Percentiles rank a stretch among this genome's conserved stretches.
phyloP scores from a whole-genome alignment of 2,329 filamentous ascomycete genomes.

The Scortechinia acanthostroma region DNA sequence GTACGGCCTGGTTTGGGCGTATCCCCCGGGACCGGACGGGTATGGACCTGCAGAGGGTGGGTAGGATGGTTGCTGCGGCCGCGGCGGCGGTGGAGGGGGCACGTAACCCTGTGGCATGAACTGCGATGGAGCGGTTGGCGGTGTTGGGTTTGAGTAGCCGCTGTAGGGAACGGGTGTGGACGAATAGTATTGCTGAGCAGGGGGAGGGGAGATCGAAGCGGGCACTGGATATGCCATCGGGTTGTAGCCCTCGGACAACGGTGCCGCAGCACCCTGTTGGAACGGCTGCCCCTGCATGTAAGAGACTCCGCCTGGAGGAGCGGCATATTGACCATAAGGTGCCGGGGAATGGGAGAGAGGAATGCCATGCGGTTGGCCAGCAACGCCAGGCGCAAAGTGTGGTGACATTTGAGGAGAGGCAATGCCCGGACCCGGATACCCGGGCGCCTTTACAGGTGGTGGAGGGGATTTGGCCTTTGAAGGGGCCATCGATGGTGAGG shows the following conservation, averaged over 20 bases:
- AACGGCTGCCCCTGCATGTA: neutral
- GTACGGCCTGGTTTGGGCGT: neutral
- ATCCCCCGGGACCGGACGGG: neutral
- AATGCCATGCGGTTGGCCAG: neutral
- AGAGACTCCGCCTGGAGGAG: neutral
- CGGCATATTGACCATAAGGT: neutral
- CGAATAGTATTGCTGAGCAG: neutral
- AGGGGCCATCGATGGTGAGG: constrained; percentile 29
- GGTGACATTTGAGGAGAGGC: neutral
- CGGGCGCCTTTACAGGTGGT: neutral
- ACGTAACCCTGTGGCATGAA: neutral
- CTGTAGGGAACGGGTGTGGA: neutral
- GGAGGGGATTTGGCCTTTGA: neutral
- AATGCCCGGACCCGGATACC: neutral
- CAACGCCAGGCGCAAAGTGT: neutral
- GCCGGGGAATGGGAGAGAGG: neutral
- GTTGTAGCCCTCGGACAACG: constrained; percentile 1
- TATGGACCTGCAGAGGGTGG: neutral
- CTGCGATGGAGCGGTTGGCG: neutral
- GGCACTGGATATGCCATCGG: neutral
- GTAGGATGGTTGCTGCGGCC: neutral
- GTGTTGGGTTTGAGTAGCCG: neutral
- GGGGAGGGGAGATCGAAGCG: neutral
- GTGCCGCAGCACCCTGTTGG: neutral
- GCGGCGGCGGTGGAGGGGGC: neutral